Evolutionary conservation across 805 yeast genomes (phyloP).

Genomic region (Candida tammaniensis): DNA sequence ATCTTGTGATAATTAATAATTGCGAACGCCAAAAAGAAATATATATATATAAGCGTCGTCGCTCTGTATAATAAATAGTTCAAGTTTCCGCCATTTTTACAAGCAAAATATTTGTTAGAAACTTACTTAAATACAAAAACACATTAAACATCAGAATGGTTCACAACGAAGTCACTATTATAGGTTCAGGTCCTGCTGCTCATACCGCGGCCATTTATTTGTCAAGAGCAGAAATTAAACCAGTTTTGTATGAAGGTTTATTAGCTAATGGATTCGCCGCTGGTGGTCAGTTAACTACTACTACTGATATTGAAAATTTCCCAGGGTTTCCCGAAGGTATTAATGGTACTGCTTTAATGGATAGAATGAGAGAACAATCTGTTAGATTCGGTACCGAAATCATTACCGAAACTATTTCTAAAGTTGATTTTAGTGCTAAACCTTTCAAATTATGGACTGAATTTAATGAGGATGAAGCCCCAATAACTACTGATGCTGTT

Average conservation of each 20-base stretch:
- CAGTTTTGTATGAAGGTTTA: constrained; percentile 93
- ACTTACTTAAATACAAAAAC: neutral
- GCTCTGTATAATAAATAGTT: too few species aligned
- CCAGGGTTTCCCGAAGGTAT: constrained; percentile 98
- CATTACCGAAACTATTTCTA: constrained; percentile 91
- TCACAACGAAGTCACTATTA: constrained; percentile 80
- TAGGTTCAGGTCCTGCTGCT: constrained; percentile 99
- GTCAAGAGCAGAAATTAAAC: constrained; percentile 94
- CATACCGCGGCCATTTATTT: constrained; percentile 98
- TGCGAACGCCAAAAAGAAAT: too few species aligned
- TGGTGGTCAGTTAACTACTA: constrained; percentile 98
- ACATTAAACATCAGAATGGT: constrained; percentile 50
- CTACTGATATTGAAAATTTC: constrained; percentile 97
- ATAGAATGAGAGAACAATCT: constrained; percentile 87
- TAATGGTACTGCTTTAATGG: constrained; percentile 87
- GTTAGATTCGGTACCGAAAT: constrained; percentile 87
- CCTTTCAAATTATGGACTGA: constrained; percentile 99
- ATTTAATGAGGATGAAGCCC: constrained; percentile 87
- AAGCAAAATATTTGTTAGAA: too few species aligned
- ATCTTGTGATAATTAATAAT: constrained; percentile 7
- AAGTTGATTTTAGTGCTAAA: constrained; percentile 79
- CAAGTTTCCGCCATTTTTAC: too few species aligned
- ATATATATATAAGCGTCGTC: too few species aligned
- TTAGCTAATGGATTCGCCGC: constrained; percentile 98
- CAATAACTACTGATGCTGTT: constrained; percentile 89